Evolutionary conservation across 2,329 filamentous ascomycete genomes (phyloP).

Genomic region (Alternaria brassicicola): DNA sequence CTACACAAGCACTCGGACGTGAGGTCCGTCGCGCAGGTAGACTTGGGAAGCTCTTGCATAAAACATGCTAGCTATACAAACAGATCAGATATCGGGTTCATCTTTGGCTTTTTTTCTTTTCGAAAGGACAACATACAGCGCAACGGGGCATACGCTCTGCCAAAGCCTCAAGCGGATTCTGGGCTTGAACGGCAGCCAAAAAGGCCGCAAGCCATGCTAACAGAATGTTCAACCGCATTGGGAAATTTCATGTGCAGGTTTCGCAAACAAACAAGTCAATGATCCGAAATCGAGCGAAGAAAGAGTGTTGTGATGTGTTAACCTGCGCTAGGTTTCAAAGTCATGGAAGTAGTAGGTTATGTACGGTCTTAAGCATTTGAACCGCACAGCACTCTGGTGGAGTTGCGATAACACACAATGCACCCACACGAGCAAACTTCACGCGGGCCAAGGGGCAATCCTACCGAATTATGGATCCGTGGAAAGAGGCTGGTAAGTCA

Average conservation of each 20-base stretch:
- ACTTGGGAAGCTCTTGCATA: slow-evolving; percentile 36
- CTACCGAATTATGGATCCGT: slow-evolving; percentile 8
- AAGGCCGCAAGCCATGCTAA: slow-evolving; percentile 11
- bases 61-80: slow-evolving; percentile 27
- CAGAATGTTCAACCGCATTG: slow-evolving; percentile 12
- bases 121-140: slow-evolving; percentile 17
- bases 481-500: background rate
- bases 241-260: background rate
- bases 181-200: slow-evolving; percentile 14
- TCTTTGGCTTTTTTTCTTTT: background rate
- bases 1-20: slow-evolving; percentile 50
- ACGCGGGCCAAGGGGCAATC: slow-evolving; percentile 8
- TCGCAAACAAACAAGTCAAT: background rate
- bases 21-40: slow-evolving; percentile 48
- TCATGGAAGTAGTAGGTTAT: slow-evolving; percentile 7
- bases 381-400: background rate
- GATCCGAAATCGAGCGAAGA: background rate
- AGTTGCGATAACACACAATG: slow-evolving; percentile 3
- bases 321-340: background rate
- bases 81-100: slow-evolving; percentile 2
- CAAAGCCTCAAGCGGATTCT: slow-evolving; percentile 16
- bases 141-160: slow-evolving; percentile 23
- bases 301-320: background rate
- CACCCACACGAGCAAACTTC: background rate
- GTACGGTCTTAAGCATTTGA: background rate